Base-by-base conservation (phyloP, 192 early-diverging fungal species). In the Linnemannia elongata region DNA sequence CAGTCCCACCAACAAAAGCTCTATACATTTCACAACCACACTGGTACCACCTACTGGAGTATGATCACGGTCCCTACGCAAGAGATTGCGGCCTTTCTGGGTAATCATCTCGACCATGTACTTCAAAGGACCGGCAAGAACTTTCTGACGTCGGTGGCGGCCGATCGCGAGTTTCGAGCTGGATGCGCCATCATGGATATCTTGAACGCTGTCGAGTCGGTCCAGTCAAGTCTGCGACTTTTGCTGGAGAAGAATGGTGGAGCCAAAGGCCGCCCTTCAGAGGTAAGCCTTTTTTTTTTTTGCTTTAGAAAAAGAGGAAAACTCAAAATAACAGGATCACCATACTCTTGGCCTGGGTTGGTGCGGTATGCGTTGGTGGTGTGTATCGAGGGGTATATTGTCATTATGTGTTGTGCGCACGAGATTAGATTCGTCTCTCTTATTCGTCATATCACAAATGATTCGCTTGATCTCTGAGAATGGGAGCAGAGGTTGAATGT, bases 1-100 rank as follows among this genome's bases (percentile, higher is more conserved):
- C 44, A 33, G 36, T 20, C n/a, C 45, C 35, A 47, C 45, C 44
- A 33, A 54, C 74, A 75, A 55, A 45, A 55, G 17, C 44, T 49
- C 17, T 36, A 52, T 49, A 69, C 20, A 66, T 33, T 66, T 33
- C 60, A 66, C 30, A 66, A 66, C 60, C 60, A 66, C 30, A 66
- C 60, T 66, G 60, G 60, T 47, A 10, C 39, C 27, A 36, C 27
- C 49, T 8, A 54, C 57, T 57, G 69, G 83, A 86, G 78, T 55
- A 87, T 87, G 85, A 87, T 87, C 76, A 81, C 85, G 60, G 85
- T 87, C 63, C 85, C 85, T n/a, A 75, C 85, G 80, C 85, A 87
- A 78, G 85, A 87, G 76, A 81, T 87, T 78, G 85, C 76, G 79
- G 60, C 85, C 71, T 87, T 87, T 63, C 79, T 87, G 36, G 85